Percentiles rank a stretch among this genome's conserved stretches.
Conservation (phyloP, 2,329 filamentous ascomycete species). For the Fusarium denticulatum region DNA sequence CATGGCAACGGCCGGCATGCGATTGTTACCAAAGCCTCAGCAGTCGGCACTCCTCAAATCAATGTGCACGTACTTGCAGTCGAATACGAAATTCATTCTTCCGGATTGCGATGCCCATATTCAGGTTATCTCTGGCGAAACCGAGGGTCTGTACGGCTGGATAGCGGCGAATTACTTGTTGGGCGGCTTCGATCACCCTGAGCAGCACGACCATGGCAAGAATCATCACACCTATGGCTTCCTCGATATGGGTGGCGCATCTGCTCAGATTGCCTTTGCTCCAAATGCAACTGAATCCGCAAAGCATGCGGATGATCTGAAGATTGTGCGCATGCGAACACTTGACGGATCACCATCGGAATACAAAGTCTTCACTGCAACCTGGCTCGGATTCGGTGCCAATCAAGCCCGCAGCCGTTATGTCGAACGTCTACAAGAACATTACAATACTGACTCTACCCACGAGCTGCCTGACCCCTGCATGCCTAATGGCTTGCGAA, state of each 20-base stretch:
- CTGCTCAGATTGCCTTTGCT: conserved; percentile 96
- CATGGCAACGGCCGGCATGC: conserved; percentile 95
- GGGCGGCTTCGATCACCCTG: conserved; percentile 84
- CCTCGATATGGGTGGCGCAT: conserved; percentile 97
- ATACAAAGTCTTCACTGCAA: conserved; percentile 92
- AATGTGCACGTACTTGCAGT: conserved; percentile 83
- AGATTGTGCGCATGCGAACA: conserved; percentile 83
- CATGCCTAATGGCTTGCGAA: conserved; percentile 79
- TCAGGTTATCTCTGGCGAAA: conserved; percentile 94
- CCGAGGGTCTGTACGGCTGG: conserved; percentile 96
- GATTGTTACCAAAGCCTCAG: conserved; percentile 79
- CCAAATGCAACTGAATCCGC: conserved; percentile 90
- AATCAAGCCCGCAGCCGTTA: conserved; percentile 90
- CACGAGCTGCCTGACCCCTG: conserved; percentile 89
- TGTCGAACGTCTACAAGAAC: conserved; percentile 77
- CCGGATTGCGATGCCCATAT: conserved; percentile 92
- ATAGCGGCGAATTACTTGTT: conserved; percentile 96
- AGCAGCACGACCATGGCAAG: conserved; percentile 82
- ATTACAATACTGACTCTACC: conserved; percentile 63
- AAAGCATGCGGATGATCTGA: conserved; percentile 90
- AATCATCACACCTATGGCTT: conserved; percentile 96
- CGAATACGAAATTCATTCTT: conserved; percentile 81
- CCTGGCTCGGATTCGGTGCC: conserved; percentile 97
- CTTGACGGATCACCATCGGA: conserved; percentile 81
- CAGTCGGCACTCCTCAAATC: conserved; percentile 77